These are phyloP conservation scores for Pseudogymnoascus sp. DNA, from an alignment of 2,329 filamentous ascomycete species.

Conservation along the genomic window DNA sequence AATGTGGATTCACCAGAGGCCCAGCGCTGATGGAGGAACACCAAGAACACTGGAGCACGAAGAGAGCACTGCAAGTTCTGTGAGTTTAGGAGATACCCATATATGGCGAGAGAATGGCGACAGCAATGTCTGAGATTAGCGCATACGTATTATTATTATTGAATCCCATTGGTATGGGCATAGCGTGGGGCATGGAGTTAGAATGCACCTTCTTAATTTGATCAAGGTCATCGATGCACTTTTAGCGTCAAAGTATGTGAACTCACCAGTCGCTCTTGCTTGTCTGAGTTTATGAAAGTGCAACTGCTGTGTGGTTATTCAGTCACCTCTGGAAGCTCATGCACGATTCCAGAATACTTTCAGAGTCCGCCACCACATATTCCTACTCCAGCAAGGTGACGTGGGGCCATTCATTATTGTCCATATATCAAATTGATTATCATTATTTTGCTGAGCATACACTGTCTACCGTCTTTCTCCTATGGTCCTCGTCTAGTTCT, in stretches of 20 bases:
- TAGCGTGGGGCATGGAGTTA: neutral
- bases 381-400: neutral
- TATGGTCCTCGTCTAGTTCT: slow-evolving; percentile 3
- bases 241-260: slow-evolving; percentile 1
- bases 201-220: neutral
- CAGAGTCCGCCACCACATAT: neutral
- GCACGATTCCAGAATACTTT: neutral
- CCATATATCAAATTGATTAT: slow-evolving; percentile 2
- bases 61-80: slow-evolving; percentile 35
- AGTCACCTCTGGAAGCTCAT: neutral
- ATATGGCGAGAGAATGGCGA: slow-evolving; percentile 38
- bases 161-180: neutral
- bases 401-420: neutral
- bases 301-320: neutral
- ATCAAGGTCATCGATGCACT: neutral
- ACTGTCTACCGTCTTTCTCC: neutral
- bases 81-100: slow-evolving; percentile 44
- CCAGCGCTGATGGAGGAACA: neutral
- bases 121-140: slow-evolving; percentile 24
- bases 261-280: neutral
- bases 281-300: neutral
- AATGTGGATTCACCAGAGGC: slow-evolving; percentile 49
- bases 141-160: neutral
- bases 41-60: slow-evolving; percentile 14
- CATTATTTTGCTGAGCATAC: neutral